These are phyloP conservation scores for Botrytis hyacinthi DNA, from an alignment of 2,329 filamentous ascomycete species.

Conservation along the genomic window DNA sequence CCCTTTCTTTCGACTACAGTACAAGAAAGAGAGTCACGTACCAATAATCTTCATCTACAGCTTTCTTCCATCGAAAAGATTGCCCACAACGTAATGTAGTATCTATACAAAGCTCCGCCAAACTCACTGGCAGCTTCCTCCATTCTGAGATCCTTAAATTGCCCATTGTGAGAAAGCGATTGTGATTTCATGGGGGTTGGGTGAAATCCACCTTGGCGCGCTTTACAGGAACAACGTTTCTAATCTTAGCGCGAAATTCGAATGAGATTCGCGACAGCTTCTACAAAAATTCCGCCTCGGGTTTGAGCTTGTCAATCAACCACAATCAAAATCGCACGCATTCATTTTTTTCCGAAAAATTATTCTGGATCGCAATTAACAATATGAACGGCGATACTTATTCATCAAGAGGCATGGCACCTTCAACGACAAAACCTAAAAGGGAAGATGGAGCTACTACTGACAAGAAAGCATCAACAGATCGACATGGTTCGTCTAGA, in stretches of 20 bases:
- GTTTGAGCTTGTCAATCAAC: conserved; percentile 16
- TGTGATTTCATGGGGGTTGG: conserved; percentile 11
- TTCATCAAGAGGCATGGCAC: conserved; percentile 65
- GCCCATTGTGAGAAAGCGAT: conserved; percentile 29
- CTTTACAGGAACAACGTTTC: conserved; percentile 10
- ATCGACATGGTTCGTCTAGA: conserved; percentile 49
- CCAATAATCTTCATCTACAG: conserved; percentile 83
- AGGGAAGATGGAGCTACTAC: conserved; percentile 34
- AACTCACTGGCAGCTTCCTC: conserved; percentile 78
- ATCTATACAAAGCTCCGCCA: conserved; percentile 88
- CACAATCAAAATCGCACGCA: conserved; percentile 3
- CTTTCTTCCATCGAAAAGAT: conserved; percentile 92
- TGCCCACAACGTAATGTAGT: conserved; percentile 94
- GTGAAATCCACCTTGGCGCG: conserved; percentile 17
- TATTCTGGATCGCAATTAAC: conserved; percentile 22
- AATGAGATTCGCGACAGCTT: conserved; percentile 23
- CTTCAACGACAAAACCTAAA: conserved; percentile 35
- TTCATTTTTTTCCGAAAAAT: neutral
- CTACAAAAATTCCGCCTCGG: conserved; percentile 20
- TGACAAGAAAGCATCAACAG: conserved; percentile 43
- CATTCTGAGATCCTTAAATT: conserved; percentile 64
- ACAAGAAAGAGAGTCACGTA: conserved; percentile 39
- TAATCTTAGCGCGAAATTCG: conserved; percentile 23
- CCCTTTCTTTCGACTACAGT: conserved; percentile 15
- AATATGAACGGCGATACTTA: conserved; percentile 86